Base-by-base conservation (phyloP, 2,329 filamentous ascomycete genomes). In the Sclerotinia minor region DNA sequence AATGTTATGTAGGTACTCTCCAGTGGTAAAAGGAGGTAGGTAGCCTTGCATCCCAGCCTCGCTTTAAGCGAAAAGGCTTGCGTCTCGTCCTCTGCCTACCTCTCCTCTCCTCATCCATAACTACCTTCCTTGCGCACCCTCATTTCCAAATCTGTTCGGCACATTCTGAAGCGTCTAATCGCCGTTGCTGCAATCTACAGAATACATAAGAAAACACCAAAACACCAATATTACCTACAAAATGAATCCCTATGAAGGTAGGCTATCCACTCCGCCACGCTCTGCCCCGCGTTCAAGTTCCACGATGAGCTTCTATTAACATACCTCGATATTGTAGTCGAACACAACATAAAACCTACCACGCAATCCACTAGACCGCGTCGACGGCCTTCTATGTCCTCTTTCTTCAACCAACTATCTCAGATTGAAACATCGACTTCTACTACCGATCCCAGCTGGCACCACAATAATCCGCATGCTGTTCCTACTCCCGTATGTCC, bases 361-460 rank as follows among this genome's bases (percentile, higher is more conserved):
- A 2, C 35, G 7, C 54, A 67, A 5, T 71, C 81, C 59, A 76
- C 78, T 32, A 79, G 68, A 79, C 79, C 60, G 11, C 65, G 59
- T 32, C 81, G 81, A 13, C 85, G 87, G 52, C 79, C 85, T 70
- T 85, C 88, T 79, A 89, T 89, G 87, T 83, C 85, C 64, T 84
- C 83, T 70, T 89, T 89, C 75, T 83, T 88, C 69, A 79, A 83
- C 76, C 82, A 83, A 70, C 80, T 89, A 75, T 77, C 79, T 61
- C 76, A 79, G 65, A 77, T 78, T 68, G 74, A 77, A 45, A 76
- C 77, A 63, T 68, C 75, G 60, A 69, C 76, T 61, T 76, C 77
- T 17, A 24, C 68, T 13, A 64, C 65, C 29, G 65, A 67, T 50
- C 61, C 49, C 45, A 52, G 44, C 26, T 60, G 63, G 45, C 52